phyloP scores from a whole-genome alignment of 2,329 filamentous ascomycete species.

The Madurella mycetomatis region DNA sequence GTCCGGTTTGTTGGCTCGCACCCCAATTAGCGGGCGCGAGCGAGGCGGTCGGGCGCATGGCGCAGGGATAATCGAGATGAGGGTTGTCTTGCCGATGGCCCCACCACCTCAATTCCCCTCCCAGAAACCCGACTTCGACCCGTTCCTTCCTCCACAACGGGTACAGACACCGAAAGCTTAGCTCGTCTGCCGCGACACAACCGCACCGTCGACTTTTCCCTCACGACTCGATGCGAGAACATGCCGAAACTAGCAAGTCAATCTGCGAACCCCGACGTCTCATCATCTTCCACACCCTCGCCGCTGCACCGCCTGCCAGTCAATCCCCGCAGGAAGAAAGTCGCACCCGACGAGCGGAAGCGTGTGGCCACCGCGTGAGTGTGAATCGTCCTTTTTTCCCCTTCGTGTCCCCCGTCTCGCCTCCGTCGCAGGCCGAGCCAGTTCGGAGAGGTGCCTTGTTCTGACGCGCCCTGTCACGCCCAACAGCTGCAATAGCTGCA shows the following conservation, averaged over 20 bases:
- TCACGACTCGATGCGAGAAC: constrained; percentile 12
- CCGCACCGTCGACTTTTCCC: background rate
- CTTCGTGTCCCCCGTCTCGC: constrained; percentile 2
- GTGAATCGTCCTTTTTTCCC: constrained; percentile 30
- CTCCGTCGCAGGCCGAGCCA: too few species aligned
- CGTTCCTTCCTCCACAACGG: constrained; percentile 20
- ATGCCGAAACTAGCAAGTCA: constrained; percentile 18
- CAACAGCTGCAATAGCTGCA: constrained; percentile 49
- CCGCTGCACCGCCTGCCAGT: constrained; percentile 40
- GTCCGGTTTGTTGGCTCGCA: too few species aligned
- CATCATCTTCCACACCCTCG: constrained; percentile 12
- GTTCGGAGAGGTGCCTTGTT: background rate
- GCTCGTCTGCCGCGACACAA: constrained; percentile 9
- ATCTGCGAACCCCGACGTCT: constrained; percentile 11
- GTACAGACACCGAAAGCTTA: constrained; percentile 23
- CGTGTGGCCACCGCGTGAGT: constrained; percentile 48
- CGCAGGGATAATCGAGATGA: constrained; percentile 2
- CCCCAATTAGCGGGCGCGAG: constrained; percentile 2
- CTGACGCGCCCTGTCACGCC: background rate
- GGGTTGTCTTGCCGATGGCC: background rate
- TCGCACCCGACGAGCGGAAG: constrained; percentile 44
- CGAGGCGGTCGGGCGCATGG: background rate
- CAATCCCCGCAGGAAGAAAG: constrained; percentile 47
- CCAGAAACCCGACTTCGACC: constrained; percentile 14
- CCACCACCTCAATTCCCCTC: constrained; percentile 10